phyloP scores from a whole-genome alignment of 495 filamentous ascomycete species.

The Penicillium psychrofluorescens region DNA sequence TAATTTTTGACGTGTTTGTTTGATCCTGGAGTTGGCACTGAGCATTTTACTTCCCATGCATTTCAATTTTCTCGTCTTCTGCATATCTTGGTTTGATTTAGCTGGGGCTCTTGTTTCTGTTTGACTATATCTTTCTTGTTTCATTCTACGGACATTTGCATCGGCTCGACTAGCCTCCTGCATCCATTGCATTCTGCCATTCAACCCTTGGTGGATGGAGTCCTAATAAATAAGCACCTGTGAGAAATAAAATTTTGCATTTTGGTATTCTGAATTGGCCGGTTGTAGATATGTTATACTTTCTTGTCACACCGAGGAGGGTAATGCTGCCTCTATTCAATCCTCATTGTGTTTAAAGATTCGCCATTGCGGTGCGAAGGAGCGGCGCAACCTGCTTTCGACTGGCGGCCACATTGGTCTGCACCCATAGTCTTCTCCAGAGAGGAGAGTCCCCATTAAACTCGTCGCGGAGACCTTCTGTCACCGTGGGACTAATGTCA shows the following conservation, averaged over 20 bases:
- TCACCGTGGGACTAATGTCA: conserved; percentile 14
- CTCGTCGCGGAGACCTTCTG: conserved; percentile 25
- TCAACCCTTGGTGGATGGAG: too few relatives aligned
- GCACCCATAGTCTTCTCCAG: conserved; percentile 53
- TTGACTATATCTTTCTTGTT: conserved; percentile 1
- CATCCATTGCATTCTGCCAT: conserved; percentile 17
- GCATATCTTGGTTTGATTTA: conserved; percentile 4
- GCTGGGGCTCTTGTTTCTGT: conserved; percentile 1
- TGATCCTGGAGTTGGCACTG: conserved; percentile 1
- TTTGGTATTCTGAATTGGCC: not conserved
- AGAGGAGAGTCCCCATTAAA: conserved; percentile 11
- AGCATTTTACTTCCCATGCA: conserved; percentile 5
- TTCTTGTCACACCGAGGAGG: too few relatives aligned
- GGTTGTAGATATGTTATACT: not conserved
- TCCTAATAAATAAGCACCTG: conserved; percentile 2
- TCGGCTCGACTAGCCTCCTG: conserved; percentile 15
- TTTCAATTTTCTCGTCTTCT: conserved; percentile 6
- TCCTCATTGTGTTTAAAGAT: conserved; percentile 8
- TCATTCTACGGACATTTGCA: conserved; percentile 21
- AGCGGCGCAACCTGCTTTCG: conserved; percentile 87
- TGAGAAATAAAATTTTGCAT: not conserved
- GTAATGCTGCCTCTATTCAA: not conserved
- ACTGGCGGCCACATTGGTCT: conserved; percentile 60
- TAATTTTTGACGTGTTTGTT: conserved; percentile 19
- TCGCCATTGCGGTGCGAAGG: conserved; percentile 57